Evolutionary conservation across 768 basidiomycete species (phyloP), one percentile per base, ranked within the genome.

Genomic region (Phlebiopsis gigantea): DNA sequence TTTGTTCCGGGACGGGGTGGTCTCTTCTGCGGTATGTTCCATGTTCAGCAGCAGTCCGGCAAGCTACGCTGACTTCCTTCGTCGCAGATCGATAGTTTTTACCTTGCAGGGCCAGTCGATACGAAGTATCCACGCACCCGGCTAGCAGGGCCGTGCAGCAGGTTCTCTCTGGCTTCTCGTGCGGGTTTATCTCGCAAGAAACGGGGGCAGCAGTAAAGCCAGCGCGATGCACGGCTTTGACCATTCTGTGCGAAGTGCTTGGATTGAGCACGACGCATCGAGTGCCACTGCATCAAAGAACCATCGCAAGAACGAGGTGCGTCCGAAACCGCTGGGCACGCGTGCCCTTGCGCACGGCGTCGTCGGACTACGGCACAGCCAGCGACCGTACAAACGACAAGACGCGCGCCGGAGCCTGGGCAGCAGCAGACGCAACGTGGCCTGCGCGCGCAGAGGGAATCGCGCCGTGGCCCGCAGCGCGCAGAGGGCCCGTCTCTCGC

Each of bases 131-230:
- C 47, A 48, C 47, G 50, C 31, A 15, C 22, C 30, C 50, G 50
- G 50, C 34, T 1, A 22, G 21, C 34, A 51, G 50, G 50, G 22
- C 50, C 50, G 50, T 26, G 24, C 14, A 21, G 46, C 34, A 39
- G 19, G 34, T 39, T 45, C 44, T 19, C 44, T n/a, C n/a, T n/a
- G 25, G 47, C 47, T 48, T 48, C 47, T 51, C 24, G 34, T 21
- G 34, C 50, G 50, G 50, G 5, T 41, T 34, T 51, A 51, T 31
- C 31, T 51, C 50, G 50, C 50, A 24, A 41, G 34, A 51, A 48
- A 48, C 15, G 15, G 28, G 34, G 34, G 3, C 12, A 10, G 34
- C 8, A 12, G 34, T 17, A 9, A 2, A 7, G 34, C 34, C 3
- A 39, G 34, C 34, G 34, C 34, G 34, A 39, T 17, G 17, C 34